Evolutionary conservation across 345 rosid species (phyloP), one percentile per base, ranked within the genome.

Genomic region (Pugionium dolabratum): DNA sequence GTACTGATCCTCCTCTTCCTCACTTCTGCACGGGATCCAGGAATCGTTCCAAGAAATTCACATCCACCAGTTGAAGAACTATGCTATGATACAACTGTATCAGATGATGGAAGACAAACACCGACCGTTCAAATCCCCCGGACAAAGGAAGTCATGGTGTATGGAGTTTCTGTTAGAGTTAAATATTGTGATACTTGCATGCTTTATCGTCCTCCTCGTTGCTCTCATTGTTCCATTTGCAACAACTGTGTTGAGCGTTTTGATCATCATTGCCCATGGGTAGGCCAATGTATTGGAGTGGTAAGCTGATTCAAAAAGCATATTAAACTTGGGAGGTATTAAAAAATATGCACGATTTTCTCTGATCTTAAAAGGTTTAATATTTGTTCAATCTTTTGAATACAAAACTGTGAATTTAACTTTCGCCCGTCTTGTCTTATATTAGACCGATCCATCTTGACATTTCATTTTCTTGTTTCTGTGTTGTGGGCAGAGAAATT

Each of bases 191-290:
- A 90, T 28, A 91, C 99, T 0, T 94, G 99, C 82, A 94, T 91
- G 99, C 91, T 91, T 73, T 94, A 88, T 66, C 85, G 96, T 53
- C 99, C 97, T 76, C 96, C 97, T 37, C 95, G 99, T 56, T 94
- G 99, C 79, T 91, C 97, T 29, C 99, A 94, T 68, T 72, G 76
- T 43, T 72, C 76, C 46, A 64, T 72, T 49, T 72, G 70, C 51
- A 59, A 59, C 51, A 59, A 59, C 64, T 59, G 99, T 33, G 96
- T 94, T 45, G 97, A 90, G 78, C 88, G 99, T 45, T 94, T 94
- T 77, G 99, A 94, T 80, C 99, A 94, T 73, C 97, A 94, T 72
- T 94, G 99, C 75, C 97, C 97, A 7, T 94, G 99, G 99, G 97
- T 94, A 55, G 99, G 99, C 48, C 99, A 94, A 72, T 94, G 99